Conservation (phyloP, 2,329 filamentous ascomycete species). For the Dactylellina cionopaga region DNA sequence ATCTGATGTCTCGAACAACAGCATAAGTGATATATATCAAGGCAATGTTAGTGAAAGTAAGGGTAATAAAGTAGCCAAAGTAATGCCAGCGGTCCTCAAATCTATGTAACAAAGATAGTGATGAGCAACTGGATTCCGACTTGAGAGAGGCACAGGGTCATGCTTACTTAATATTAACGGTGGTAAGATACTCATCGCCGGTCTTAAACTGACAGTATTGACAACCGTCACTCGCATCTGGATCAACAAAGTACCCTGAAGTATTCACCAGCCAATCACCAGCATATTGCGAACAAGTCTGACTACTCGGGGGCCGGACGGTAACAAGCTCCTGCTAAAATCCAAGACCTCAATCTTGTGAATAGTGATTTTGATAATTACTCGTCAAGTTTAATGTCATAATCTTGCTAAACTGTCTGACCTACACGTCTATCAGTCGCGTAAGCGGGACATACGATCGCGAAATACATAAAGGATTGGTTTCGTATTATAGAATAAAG, state of each 20-base stretch:
- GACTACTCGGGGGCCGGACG: constrained; percentile 73
- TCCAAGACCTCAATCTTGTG: constrained; percentile 66
- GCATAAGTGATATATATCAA: constrained; percentile 55
- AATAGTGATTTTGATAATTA: constrained; percentile 73
- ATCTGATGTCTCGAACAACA: constrained; percentile 55
- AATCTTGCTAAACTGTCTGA: too few relatives aligned
- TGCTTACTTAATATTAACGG: constrained; percentile 63
- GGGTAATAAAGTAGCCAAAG: constrained; percentile 55
- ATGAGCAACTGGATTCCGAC: neutral
- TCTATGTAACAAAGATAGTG: constrained; percentile 17
- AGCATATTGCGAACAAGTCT: constrained; percentile 74
- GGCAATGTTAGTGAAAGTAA: constrained; percentile 54
- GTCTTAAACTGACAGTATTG: constrained; percentile 74
- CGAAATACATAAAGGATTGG: too few relatives aligned
- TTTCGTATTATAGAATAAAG: too few relatives aligned
- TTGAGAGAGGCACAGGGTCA: neutral
- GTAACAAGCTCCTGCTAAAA: constrained; percentile 68
- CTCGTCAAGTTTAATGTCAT: too few relatives aligned
- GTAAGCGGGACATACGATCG: too few relatives aligned
- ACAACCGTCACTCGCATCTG: constrained; percentile 69
- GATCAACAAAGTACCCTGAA: constrained; percentile 73
- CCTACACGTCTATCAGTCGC: too few relatives aligned
- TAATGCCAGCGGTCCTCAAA: constrained; percentile 55
- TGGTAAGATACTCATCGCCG: constrained; percentile 74
- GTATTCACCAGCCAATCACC: constrained; percentile 66